phyloP scores from a whole-genome alignment of 257 asterid genomes.

The Prunella vulgaris region DNA sequence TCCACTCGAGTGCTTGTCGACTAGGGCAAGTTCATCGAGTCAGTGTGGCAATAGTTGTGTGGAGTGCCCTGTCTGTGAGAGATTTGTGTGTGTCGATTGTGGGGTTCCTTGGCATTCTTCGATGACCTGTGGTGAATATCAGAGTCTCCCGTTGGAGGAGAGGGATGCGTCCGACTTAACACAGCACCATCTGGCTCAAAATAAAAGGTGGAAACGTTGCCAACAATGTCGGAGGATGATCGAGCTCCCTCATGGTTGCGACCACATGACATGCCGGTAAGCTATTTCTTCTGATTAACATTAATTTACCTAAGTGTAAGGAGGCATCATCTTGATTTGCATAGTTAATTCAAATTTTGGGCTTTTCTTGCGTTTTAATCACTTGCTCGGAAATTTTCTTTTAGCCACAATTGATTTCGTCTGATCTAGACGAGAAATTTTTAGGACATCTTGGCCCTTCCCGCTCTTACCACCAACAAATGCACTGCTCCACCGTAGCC shows the following conservation, averaged over 20 bases:
- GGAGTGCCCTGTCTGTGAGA: constrained; percentile 76
- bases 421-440: not conserved
- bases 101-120: constrained; percentile 87
- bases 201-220: constrained; percentile 69
- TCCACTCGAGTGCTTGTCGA: constrained; percentile 55
- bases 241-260: constrained; percentile 69
- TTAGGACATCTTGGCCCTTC: not conserved
- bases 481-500: not conserved
- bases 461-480: not conserved
- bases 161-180: constrained; percentile 53
- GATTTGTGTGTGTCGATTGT: constrained; percentile 72
- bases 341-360: not conserved
- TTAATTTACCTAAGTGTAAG: not conserved
- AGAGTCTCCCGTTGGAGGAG: constrained; percentile 54
- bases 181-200: constrained; percentile 42
- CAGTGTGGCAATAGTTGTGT: constrained; percentile 49
- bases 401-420: not conserved
- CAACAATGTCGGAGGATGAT: constrained; percentile 62
- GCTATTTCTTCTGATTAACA: constrained; percentile 6
- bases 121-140: constrained; percentile 76
- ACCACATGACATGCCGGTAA: constrained; percentile 84
- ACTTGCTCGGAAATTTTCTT: not conserved
- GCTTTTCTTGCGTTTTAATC: not conserved
- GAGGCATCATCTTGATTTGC: too few species aligned
- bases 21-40: constrained; percentile 52